phyloP scores from a whole-genome alignment of 2,329 filamentous ascomycete species.

The Sclerotinia glacialis region DNA sequence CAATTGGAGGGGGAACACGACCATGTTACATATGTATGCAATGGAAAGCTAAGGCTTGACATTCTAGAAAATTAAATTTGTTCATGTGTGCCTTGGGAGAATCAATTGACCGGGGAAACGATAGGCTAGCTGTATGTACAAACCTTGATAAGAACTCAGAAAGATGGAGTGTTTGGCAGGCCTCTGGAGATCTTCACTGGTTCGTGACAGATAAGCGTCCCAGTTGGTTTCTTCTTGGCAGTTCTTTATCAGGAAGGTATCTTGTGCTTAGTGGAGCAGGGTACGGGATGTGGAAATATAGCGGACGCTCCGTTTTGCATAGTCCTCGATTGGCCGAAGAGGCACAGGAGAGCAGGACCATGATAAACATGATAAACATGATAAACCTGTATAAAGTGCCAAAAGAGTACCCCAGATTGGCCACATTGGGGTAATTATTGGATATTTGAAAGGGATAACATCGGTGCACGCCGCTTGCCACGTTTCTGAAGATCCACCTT shows the following conservation, averaged over 20 bases:
- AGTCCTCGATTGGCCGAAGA: slow-evolving; percentile 14
- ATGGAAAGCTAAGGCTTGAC: slow-evolving; percentile 15
- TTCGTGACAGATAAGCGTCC: slow-evolving; percentile 19
- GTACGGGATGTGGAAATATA: slow-evolving; percentile 3
- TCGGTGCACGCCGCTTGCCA: slow-evolving; percentile 19
- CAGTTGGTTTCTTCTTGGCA: slow-evolving; percentile 18
- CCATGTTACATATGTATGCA: slow-evolving; percentile 23
- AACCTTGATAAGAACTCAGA: slow-evolving; percentile 19
- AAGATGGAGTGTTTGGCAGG: background rate
- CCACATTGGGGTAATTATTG: slow-evolving; percentile 6
- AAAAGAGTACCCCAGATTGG: slow-evolving; percentile 2
- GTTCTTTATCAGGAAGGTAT: slow-evolving; percentile 22
- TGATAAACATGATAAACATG: background rate
- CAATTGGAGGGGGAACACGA: slow-evolving; percentile 10
- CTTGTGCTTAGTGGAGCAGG: slow-evolving; percentile 9
- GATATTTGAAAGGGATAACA: background rate
- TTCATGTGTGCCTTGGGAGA: background rate
- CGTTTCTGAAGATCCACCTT: background rate
- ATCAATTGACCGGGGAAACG: slow-evolving; percentile 4
- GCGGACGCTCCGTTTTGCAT: slow-evolving; percentile 10
- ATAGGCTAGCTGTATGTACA: slow-evolving; percentile 14
- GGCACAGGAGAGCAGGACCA: background rate
- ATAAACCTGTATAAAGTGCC: background rate
- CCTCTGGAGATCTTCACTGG: slow-evolving; percentile 10
- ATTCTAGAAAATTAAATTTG: slow-evolving; percentile 15